A percentile compares a stretch with the other conserved stretches of the same genome.
phyloP scores from a whole-genome alignment of 23 red algal genomes.

The Gracilaria vermiculophylla region DNA sequence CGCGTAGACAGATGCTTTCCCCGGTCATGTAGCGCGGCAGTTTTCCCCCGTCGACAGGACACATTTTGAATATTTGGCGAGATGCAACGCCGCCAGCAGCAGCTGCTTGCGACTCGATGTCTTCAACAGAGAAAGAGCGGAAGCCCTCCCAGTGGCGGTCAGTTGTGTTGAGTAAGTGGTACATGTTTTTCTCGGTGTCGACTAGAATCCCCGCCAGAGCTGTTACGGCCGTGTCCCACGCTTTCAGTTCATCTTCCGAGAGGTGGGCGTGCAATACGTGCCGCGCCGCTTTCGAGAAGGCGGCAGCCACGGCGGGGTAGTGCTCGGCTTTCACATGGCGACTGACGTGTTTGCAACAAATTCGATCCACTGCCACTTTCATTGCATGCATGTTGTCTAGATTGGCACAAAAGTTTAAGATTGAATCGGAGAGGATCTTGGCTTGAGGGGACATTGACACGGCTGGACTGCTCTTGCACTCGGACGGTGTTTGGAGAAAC shows the following conservation, averaged over 20 bases:
- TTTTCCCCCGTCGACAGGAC: neutral
- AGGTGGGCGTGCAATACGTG: slow-evolving; percentile 4
- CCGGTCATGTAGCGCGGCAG: neutral
- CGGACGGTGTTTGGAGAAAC: slow-evolving; percentile 18
- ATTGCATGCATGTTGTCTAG: slow-evolving; percentile 17
- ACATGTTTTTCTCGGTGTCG: slow-evolving; percentile 32
- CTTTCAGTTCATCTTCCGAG: slow-evolving; percentile 34
- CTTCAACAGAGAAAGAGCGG: slow-evolving; percentile 9
- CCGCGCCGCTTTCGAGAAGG: slow-evolving; percentile 16
- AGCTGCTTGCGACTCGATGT: neutral
- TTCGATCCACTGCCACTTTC: slow-evolving; percentile 15
- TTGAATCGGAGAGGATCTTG: slow-evolving; percentile 55
- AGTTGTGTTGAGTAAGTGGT: neutral
- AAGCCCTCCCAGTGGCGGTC: slow-evolving; percentile 34
- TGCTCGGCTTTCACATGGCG: slow-evolving; percentile 38
- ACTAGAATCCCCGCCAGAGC: slow-evolving; percentile 37
- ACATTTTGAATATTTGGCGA: neutral
- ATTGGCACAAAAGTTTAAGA: slow-evolving; percentile 50
- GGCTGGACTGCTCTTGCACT: neutral
- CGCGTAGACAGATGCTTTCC: slow-evolving; percentile 10
- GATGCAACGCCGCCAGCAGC: neutral
- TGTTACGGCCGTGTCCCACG: slow-evolving; percentile 35
- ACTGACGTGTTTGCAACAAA: slow-evolving; percentile 55
- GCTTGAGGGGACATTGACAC: slow-evolving; percentile 40
- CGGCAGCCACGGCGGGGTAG: slow-evolving; percentile 31